Percentiles rank a stretch among this genome's conserved stretches.
Evolutionary conservation across 2,329 filamentous ascomycete species (phyloP).

Genomic region (Zasmidium cellare): DNA sequence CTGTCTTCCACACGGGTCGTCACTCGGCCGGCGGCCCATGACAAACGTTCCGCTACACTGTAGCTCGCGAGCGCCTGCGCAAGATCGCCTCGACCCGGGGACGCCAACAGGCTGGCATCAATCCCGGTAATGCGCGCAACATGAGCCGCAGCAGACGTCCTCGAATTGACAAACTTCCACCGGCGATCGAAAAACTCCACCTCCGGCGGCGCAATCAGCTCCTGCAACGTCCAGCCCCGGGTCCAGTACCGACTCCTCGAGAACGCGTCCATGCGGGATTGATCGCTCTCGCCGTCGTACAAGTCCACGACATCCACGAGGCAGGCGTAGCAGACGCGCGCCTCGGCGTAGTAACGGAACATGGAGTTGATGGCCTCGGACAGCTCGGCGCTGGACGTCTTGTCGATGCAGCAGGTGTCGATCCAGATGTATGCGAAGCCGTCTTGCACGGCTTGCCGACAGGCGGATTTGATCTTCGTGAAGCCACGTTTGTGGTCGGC

Average conservation of each 20-base stretch:
- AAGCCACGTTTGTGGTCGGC: slow-evolving; percentile 8
- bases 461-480: slow-evolving; percentile 13
- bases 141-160: too few relatives aligned
- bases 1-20: slow-evolving; percentile 10
- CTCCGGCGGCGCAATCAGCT: too few relatives aligned
- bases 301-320: slow-evolving; percentile 9
- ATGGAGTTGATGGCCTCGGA: too few relatives aligned
- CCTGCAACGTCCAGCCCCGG: too few relatives aligned
- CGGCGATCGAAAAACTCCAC: too few relatives aligned
- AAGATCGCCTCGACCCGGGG: too few relatives aligned
- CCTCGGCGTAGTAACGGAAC: slow-evolving; percentile 19
- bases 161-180: too few relatives aligned
- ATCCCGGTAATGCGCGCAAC: too few relatives aligned
- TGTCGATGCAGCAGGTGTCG: slow-evolving; percentile 26
- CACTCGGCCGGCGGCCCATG: background rate
- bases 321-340: slow-evolving; percentile 17
- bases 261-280: too few relatives aligned
- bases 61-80: background rate
- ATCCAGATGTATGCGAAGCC: slow-evolving; percentile 19
- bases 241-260: too few relatives aligned
- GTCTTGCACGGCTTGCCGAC: slow-evolving; percentile 11
- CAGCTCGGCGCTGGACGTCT: slow-evolving; percentile 18
- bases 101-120: too few relatives aligned
- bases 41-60: background rate
- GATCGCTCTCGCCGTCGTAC: too few relatives aligned